Conservation (phyloP, 2,329 filamentous ascomycete genomes). For the Sporothrix euskadiensis region DNA sequence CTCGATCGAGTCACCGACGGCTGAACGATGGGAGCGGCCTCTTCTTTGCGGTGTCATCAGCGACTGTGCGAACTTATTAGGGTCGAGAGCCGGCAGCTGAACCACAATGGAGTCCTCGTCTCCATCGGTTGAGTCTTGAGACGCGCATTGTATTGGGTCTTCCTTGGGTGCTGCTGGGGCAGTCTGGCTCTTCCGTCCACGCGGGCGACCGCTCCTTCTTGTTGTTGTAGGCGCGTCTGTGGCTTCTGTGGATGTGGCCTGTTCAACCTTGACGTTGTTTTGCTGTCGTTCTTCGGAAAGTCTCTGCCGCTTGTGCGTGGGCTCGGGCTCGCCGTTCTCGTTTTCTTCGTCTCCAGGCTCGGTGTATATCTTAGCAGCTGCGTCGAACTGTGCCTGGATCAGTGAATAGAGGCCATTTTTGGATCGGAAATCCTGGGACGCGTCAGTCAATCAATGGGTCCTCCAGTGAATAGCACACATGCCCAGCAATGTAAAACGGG, state of each 20-base stretch:
- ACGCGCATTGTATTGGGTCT: not conserved
- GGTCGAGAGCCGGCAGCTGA: constrained; percentile 21
- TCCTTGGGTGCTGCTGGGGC: not conserved
- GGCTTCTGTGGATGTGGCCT: not conserved
- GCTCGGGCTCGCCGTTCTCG: constrained; percentile 6
- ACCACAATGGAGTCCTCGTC: constrained; percentile 27
- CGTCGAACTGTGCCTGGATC: constrained; percentile 67
- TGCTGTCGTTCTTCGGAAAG: constrained; percentile 32
- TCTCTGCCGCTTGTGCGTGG: constrained; percentile 41
- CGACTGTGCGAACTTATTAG: constrained; percentile 19
- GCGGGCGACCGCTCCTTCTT: not conserved
- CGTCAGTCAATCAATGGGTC: not conserved
- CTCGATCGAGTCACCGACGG: constrained; percentile 30
- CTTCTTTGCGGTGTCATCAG: constrained; percentile 35
- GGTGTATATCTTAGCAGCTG: constrained; percentile 44
- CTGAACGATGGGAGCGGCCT: constrained; percentile 29
- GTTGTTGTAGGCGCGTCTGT: not conserved
- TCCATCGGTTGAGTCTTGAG: not conserved
- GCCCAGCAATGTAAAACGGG: not conserved
- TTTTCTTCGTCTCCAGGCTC: not conserved
- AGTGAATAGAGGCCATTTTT: constrained; percentile 71
- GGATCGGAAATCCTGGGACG: constrained; percentile 67
- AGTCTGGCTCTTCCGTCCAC: not conserved
- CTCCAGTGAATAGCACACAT: not conserved
- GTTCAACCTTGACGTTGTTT: not conserved